Conservation (phyloP, 257 asterid species). For the Ocimum tenuiflorum region DNA sequence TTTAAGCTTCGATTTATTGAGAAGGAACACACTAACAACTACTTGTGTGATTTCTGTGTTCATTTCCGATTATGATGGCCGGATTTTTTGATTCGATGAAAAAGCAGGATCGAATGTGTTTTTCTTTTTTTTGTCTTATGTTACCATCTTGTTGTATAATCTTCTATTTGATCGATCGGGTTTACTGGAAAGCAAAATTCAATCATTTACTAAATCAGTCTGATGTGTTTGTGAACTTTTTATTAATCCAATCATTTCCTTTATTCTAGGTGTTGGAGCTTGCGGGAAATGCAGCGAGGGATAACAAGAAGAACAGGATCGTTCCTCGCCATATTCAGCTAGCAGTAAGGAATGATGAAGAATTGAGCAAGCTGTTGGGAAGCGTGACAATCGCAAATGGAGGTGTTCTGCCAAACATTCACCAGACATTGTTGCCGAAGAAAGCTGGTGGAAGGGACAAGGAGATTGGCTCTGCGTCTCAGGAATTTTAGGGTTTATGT, state of each 20-base stretch:
- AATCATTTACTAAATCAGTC: no score
- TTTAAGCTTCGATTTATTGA: background rate
- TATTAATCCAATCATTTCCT: background rate
- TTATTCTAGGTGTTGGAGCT: slow-evolving; percentile 46
- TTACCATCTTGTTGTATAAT: no score
- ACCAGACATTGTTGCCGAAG: slow-evolving; percentile 44
- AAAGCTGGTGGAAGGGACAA: slow-evolving; percentile 35
- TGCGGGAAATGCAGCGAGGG: slow-evolving; percentile 67
- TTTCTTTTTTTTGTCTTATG: no score
- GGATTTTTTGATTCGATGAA: background rate
- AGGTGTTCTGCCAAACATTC: slow-evolving; percentile 64
- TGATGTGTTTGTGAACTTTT: background rate
- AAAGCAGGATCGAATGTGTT: no score
- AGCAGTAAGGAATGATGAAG: slow-evolving; percentile 69
- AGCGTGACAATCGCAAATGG: slow-evolving; percentile 59
- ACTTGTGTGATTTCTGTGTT: no score
- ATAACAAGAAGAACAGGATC: slow-evolving; percentile 59
- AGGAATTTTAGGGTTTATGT: slow-evolving; percentile 52
- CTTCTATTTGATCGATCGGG: no score
- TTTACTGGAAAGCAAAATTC: no score
- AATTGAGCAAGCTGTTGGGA: slow-evolving; percentile 52
- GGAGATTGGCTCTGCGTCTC: slow-evolving; percentile 52
- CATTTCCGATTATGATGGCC: background rate
- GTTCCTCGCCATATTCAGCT: slow-evolving; percentile 63
- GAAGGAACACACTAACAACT: background rate